Conservation (phyloP, 352 stramenopile genomes). For the Globisporangium solare region DNA sequence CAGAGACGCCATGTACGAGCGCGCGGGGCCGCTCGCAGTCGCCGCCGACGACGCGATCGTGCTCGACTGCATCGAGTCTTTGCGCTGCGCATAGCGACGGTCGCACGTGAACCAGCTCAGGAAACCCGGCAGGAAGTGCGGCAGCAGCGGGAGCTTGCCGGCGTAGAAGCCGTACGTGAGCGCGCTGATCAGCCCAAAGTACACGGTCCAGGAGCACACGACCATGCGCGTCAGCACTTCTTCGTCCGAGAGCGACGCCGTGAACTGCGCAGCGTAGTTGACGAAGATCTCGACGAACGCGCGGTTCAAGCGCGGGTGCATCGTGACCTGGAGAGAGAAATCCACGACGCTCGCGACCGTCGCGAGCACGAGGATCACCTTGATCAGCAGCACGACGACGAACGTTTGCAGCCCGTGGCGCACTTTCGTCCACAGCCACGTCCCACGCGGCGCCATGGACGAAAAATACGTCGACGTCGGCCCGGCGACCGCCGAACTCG, state of each 20-base stretch:
- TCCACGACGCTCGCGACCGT: constrained; percentile 65
- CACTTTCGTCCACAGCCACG: constrained; percentile 13
- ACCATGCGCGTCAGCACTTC: constrained; percentile 54
- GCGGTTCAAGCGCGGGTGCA: constrained; percentile 62
- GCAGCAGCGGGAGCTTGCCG: constrained; percentile 43
- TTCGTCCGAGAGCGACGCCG: constrained; percentile 50
- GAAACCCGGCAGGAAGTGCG: constrained; percentile 29
- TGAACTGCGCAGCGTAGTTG: constrained; percentile 62
- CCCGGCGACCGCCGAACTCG: constrained; percentile 4
- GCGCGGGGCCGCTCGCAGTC: neutral
- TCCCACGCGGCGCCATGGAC: constrained; percentile 14
- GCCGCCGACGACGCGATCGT: constrained; percentile 8
- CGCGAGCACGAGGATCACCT: constrained; percentile 40
- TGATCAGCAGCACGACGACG: constrained; percentile 34
- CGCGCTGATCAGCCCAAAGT: constrained; percentile 31
- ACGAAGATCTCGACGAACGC: constrained; percentile 66
- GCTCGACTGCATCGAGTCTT: constrained; percentile 44
- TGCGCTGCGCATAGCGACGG: constrained; percentile 27
- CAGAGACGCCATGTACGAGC: constrained; percentile 29
- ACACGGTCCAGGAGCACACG: constrained; percentile 46
- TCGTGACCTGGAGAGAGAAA: constrained; percentile 65
- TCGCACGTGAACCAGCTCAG: constrained; percentile 25
- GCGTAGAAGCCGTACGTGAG: constrained; percentile 60
- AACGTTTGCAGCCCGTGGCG: constrained; percentile 6
- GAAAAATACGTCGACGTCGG: constrained; percentile 24